Conservation (phyloP, 495 filamentous ascomycete species). For the Annulohypoxylon maeteangense region DNA sequence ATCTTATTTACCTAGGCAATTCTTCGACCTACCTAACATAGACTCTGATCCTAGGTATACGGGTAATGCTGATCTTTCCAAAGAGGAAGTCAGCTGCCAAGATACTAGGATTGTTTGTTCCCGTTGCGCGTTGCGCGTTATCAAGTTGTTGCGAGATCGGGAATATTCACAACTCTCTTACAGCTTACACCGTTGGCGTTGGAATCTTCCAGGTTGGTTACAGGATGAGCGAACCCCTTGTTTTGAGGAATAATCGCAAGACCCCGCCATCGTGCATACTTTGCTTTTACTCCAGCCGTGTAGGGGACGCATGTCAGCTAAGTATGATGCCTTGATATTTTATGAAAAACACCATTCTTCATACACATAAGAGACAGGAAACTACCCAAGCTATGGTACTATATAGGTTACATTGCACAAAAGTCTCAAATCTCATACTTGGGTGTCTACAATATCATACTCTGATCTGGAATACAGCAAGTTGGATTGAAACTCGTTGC, state of each 20-base stretch:
- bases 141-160: constrained; percentile 38
- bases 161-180: constrained; percentile 28
- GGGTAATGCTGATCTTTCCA: constrained; percentile 33
- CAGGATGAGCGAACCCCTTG: constrained; percentile 30
- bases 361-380: neutral
- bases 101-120: constrained; percentile 46
- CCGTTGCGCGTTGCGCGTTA: constrained; percentile 37
- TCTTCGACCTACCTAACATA: constrained; percentile 33
- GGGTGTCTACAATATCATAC: constrained; percentile 17
- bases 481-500: constrained; percentile 33
- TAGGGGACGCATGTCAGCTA: constrained; percentile 20
- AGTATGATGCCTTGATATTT: constrained; percentile 1
- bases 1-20: constrained; percentile 23
- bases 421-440: constrained; percentile 30
- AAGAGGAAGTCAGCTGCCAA: constrained; percentile 51
- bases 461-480: constrained; percentile 27
- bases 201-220: constrained; percentile 40
- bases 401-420: constrained; percentile 35
- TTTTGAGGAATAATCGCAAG: constrained; percentile 36
- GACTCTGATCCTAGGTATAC: constrained; percentile 24
- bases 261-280: constrained; percentile 41
- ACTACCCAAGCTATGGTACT: neutral
- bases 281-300: constrained; percentile 11
- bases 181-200: constrained; percentile 36
- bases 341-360: neutral